Evolutionary conservation across 2,329 filamentous ascomycete genomes (phyloP).

Genomic region (Monilinia aucupariae): DNA sequence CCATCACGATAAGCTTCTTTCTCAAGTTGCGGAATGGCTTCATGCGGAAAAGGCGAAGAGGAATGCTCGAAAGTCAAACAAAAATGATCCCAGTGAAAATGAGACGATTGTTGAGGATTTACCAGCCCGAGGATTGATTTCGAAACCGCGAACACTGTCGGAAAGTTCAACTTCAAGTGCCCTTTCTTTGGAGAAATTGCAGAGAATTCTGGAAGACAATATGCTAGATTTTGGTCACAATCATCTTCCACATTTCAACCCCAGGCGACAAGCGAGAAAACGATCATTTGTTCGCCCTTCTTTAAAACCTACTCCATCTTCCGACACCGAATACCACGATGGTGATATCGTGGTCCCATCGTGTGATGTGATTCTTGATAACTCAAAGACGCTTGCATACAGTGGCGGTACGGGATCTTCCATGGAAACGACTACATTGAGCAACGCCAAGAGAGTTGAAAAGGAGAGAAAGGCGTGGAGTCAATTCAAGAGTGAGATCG

Average conservation of each 20-base stretch:
- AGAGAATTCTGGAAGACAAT: constrained; percentile 70
- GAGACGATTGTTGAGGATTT: constrained; percentile 11
- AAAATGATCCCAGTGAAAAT: constrained; percentile 31
- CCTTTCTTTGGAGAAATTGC: constrained; percentile 71
- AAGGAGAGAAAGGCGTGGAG: constrained; percentile 75
- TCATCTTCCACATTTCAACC: constrained; percentile 27
- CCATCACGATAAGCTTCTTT: constrained; percentile 51
- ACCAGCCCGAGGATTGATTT: constrained; percentile 16
- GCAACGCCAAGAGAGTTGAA: constrained; percentile 44
- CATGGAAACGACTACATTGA: constrained; percentile 37
- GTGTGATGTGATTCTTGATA: constrained; percentile 81
- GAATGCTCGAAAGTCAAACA: constrained; percentile 47
- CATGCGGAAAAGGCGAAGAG: constrained; percentile 70
- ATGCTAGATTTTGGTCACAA: constrained; percentile 40
- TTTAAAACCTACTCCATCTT: constrained; percentile 48
- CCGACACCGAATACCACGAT: constrained; percentile 80
- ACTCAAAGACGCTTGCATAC: constrained; percentile 81
- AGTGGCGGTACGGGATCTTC: constrained; percentile 44
- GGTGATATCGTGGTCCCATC: constrained; percentile 77
- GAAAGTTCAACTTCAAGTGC: constrained; percentile 62
- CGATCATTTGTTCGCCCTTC: constrained; percentile 22
- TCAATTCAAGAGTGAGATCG: constrained; percentile 86
- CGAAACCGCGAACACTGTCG: constrained; percentile 45
- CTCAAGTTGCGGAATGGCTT: constrained; percentile 78
- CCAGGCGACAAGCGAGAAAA: constrained; percentile 23